Percentiles rank a stretch among this genome's conserved stretches.
Conservation (phyloP, 2,329 filamentous ascomycete species). For the Xylariales sp. region DNA sequence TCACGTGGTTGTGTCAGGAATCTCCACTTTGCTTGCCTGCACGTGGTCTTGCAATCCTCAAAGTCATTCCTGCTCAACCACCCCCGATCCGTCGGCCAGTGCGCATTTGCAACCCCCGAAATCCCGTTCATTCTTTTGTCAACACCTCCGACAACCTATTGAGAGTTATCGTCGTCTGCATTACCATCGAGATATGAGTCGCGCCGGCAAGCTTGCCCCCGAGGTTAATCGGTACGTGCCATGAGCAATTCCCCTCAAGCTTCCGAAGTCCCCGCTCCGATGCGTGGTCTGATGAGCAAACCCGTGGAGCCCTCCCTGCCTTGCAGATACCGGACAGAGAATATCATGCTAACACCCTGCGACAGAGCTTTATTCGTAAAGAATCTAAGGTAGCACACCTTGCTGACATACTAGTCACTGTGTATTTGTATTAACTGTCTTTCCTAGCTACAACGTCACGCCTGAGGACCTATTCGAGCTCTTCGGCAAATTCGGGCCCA, state of each 20-base stretch:
- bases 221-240: conserved; percentile 90
- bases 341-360: conserved; percentile 19
- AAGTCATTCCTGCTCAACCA: background rate
- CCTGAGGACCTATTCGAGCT: conserved; percentile 97
- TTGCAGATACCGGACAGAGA: background rate
- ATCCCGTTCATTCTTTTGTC: conserved; percentile 1
- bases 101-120: conserved; percentile 5
- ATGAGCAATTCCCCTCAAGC: conserved; percentile 2
- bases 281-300: conserved; percentile 2
- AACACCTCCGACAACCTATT: conserved; percentile 4
- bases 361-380: conserved; percentile 98
- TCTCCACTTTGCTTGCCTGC: no score
- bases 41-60: background rate
- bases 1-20: no score
- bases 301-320: conserved; percentile 1
- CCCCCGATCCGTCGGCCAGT: conserved; percentile 5
- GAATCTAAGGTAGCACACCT: conserved; percentile 93
- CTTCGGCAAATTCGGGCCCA: conserved; percentile 92
- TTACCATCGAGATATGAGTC: conserved; percentile 79
- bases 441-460: conserved; percentile 92
- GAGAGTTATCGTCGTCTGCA: conserved; percentile 7
- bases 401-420: no score
- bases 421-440: no score
- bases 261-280: conserved; percentile 7
- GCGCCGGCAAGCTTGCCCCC: conserved; percentile 93